Evolutionary conservation across 805 yeast species (phyloP).

Genomic region (Wickerhamiella nectarea): DNA sequence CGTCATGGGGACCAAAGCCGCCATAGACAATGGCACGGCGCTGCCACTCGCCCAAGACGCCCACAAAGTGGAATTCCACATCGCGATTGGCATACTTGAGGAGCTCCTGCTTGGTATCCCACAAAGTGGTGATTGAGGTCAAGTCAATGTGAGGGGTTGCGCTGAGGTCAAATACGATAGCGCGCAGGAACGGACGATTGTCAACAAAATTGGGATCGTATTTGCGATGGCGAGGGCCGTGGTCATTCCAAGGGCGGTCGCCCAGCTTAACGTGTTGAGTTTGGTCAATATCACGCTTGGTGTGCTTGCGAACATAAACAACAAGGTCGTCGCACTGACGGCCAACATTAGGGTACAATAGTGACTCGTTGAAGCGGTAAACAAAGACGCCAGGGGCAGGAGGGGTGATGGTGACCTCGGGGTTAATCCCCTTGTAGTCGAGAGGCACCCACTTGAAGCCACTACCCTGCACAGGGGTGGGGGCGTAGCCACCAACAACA

Average conservation of each 20-base stretch:
- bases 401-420: conserved; percentile 43
- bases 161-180: conserved; percentile 71
- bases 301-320: conserved; percentile 48
- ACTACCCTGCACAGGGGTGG: conserved; percentile 1
- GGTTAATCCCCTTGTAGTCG: conserved; percentile 36
- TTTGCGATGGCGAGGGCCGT: conserved; percentile 39
- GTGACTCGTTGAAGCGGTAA: conserved; percentile 67
- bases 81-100: conserved; percentile 65
- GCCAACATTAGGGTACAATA: conserved; percentile 70
- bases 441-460: conserved; percentile 26
- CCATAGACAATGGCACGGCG: conserved; percentile 65
- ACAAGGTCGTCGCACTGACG: conserved; percentile 54
- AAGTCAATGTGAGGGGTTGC: conserved; percentile 64
- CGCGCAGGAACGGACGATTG: conserved; percentile 50
- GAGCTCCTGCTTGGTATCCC: conserved; percentile 61
- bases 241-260: conserved; percentile 84
- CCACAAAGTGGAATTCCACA: conserved; percentile 81
- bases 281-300: conserved; percentile 43
- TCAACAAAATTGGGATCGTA: conserved; percentile 28
- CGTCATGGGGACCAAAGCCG: conserved; percentile 14
- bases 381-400: conserved; percentile 90
- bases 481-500: conserved; percentile 9
- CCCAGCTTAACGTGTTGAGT: conserved; percentile 29
- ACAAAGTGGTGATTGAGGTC: conserved; percentile 64
- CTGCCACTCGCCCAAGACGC: conserved; percentile 77